Evolutionary conservation across 148 eudicot species (phyloP).

Genomic region (Drosera capensis): DNA sequence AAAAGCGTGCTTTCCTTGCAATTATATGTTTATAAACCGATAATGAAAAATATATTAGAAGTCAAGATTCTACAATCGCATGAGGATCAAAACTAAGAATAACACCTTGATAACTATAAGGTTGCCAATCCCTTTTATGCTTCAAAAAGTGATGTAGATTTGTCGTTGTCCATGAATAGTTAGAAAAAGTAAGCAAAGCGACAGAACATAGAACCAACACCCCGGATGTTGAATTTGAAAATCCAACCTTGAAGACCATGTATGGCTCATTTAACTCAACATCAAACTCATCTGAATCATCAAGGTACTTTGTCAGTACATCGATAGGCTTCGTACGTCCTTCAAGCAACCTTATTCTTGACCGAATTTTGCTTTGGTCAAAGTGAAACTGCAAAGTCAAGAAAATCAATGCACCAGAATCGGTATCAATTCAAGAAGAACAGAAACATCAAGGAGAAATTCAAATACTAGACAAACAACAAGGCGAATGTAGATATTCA

Average conservation of each 20-base stretch:
- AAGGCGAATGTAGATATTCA: background rate
- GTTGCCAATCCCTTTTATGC: too few relatives aligned
- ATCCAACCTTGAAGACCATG: conserved; percentile 61
- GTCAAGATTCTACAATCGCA: too few relatives aligned
- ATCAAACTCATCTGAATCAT: conserved; percentile 74
- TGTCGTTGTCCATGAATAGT: too few relatives aligned
- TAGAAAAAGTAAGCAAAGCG: conserved; percentile 1
- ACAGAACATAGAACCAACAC: background rate
- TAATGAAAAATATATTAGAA: too few relatives aligned
- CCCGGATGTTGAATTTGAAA: background rate
- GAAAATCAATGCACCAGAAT: background rate
- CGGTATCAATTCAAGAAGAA: background rate
- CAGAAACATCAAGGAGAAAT: background rate
- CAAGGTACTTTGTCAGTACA: conserved; percentile 70
- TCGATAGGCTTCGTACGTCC: conserved; percentile 89
- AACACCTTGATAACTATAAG: too few relatives aligned
- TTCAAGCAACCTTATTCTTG: conserved; percentile 66
- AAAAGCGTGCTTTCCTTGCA: too few relatives aligned
- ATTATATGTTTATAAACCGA: too few relatives aligned
- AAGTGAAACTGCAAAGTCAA: conserved; percentile 59
- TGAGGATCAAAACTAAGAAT: too few relatives aligned
- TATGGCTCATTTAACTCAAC: conserved; percentile 79
- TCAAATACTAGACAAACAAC: background rate
- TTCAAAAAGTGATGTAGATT: too few relatives aligned
- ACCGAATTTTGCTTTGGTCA: conserved; percentile 90